phyloP scores from a whole-genome alignment of 2,329 filamentous ascomycete species.

The Chaetomium sp. region DNA sequence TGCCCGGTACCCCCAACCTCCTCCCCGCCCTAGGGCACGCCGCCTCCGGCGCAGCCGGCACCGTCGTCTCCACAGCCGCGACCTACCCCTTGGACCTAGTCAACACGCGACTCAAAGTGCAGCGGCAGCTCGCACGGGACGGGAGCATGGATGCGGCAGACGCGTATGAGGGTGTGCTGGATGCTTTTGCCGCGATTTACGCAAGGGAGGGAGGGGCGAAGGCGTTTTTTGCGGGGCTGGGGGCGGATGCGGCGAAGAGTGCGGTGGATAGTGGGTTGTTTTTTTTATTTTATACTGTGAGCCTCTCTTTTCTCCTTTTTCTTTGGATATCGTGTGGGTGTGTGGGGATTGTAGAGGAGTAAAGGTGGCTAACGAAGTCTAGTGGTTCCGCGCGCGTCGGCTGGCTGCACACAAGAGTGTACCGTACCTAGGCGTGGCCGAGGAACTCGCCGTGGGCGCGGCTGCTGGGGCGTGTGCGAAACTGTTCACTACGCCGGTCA shows the following conservation, averaged over 20 bases:
- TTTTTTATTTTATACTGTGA: slow-evolving; percentile 69
- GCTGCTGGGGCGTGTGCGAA: slow-evolving; percentile 69
- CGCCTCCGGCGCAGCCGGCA: slow-evolving; percentile 69
- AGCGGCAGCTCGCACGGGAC: slow-evolving; percentile 49
- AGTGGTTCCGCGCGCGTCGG: slow-evolving; percentile 32
- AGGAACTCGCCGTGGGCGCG: slow-evolving; percentile 69
- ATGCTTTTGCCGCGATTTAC: slow-evolving; percentile 67
- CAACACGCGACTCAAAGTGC: slow-evolving; percentile 75
- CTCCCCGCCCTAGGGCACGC: slow-evolving; percentile 78
- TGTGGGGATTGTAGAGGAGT: neutral
- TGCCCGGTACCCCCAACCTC: slow-evolving; percentile 22
- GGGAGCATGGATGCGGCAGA: slow-evolving; percentile 20
- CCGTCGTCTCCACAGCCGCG: slow-evolving; percentile 69
- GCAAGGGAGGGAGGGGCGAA: slow-evolving; percentile 59
- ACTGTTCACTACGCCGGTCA: slow-evolving; percentile 70
- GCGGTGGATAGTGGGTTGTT: slow-evolving; percentile 76
- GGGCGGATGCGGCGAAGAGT: slow-evolving; percentile 59
- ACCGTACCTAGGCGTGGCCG: slow-evolving; percentile 49
- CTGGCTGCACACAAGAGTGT: slow-evolving; percentile 33
- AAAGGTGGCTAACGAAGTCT: neutral
- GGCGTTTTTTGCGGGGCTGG: slow-evolving; percentile 64
- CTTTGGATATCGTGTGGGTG: too few species aligned
- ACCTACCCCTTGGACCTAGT: slow-evolving; percentile 79
- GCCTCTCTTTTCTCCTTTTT: too few species aligned
- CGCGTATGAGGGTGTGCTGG: slow-evolving; percentile 59